phyloP scores from a whole-genome alignment of 306 rosid species.

The Cercis canadensis region DNA sequence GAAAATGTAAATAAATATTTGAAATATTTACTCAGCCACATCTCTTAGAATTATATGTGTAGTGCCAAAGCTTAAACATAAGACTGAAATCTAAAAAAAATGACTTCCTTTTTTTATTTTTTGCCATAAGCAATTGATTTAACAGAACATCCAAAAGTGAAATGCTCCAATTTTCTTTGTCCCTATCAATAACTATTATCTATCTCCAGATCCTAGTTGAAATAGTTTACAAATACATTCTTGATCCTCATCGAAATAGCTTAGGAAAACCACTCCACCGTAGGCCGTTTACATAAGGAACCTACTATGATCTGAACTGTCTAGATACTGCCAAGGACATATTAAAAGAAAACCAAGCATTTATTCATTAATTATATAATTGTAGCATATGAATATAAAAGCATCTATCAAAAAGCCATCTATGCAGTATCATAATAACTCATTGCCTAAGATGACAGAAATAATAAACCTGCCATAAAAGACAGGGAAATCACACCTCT shows the following conservation, averaged over 20 bases:
- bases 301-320: slow-evolving; percentile 15
- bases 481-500: slow-evolving; percentile 44
- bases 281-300: slow-evolving; percentile 4
- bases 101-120: too few species aligned
- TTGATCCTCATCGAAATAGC: slow-evolving; percentile 4
- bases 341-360: slow-evolving; percentile 11
- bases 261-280: background rate
- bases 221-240: slow-evolving; percentile 19
- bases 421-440: background rate
- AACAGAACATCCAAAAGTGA: slow-evolving; percentile 19
- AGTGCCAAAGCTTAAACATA: background rate
- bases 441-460: slow-evolving; percentile 22
- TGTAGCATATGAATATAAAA: slow-evolving; percentile 22
- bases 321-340: slow-evolving; percentile 2
- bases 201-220: slow-evolving; percentile 13
- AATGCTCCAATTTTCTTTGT: background rate
- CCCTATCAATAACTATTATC: background rate
- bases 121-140: background rate
- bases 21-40: slow-evolving; percentile 7
- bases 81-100: background rate
- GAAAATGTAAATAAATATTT: slow-evolving; percentile 6
- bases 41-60: slow-evolving; percentile 8
- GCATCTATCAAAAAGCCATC: slow-evolving; percentile 9
- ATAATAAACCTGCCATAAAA: slow-evolving; percentile 17
- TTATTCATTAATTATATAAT: slow-evolving; percentile 13